Percentiles rank a stretch among this genome's conserved stretches.
Evolutionary conservation across 768 basidiomycete species (phyloP).

Genomic region (Leccinum truebloodii): DNA sequence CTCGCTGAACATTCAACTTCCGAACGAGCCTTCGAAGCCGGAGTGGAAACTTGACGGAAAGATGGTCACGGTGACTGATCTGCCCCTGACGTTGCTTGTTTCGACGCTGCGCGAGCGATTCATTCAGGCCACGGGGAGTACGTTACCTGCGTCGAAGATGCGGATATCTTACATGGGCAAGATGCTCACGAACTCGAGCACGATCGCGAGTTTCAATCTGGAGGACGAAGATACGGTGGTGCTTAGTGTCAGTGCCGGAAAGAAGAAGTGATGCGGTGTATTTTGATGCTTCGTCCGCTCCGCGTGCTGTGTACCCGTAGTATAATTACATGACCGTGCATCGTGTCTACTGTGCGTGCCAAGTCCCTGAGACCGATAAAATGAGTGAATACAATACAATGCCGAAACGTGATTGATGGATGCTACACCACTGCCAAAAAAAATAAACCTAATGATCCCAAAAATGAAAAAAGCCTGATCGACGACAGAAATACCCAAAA

Average conservation of each 20-base stretch:
- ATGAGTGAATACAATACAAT: conserved; percentile 20
- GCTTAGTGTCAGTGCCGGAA: conserved; percentile 72
- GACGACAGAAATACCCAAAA: conserved; percentile 4
- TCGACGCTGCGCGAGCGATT: conserved; percentile 91
- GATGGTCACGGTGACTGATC: conserved; percentile 73
- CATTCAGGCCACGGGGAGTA: conserved; percentile 71
- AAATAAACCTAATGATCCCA: conserved; percentile 11
- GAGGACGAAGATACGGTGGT: conserved; percentile 88
- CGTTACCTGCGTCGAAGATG: conserved; percentile 79
- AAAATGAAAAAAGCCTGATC: conserved; percentile 1
- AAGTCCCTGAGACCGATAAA: conserved; percentile 17
- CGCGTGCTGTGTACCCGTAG: conserved; percentile 12
- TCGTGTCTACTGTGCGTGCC: conserved; percentile 11
- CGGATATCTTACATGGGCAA: conserved; percentile 78
- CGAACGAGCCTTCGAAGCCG: conserved; percentile 76
- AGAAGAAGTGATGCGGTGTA: conserved; percentile 56
- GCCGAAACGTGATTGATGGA: conserved; percentile 17
- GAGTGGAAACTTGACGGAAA: conserved; percentile 93
- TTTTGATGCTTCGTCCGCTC: conserved; percentile 4
- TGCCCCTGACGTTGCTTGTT: conserved; percentile 82
- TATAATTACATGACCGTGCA: conserved; percentile 15
- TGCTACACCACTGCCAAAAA: neutral
- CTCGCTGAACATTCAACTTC: conserved; percentile 81
- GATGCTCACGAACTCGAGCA: conserved; percentile 83
- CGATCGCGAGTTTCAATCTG: conserved; percentile 85